Percentiles rank a stretch among this genome's conserved stretches.
Evolutionary conservation across 163 green algal species (phyloP).

Genomic region (Chloromonas sp.): DNA sequence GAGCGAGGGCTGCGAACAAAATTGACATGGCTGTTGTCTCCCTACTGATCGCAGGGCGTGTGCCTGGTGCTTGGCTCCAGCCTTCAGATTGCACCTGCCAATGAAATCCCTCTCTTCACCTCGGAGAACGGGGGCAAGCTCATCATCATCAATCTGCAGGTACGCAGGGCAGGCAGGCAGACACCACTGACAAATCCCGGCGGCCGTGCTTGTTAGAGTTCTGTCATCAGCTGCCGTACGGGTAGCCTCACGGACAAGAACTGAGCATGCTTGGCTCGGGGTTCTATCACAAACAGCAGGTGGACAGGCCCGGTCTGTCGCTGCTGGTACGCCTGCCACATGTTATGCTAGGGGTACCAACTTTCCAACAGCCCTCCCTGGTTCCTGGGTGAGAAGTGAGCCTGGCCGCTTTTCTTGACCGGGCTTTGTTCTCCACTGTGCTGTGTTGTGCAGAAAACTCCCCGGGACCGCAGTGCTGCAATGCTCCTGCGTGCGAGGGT

Average conservation of each 20-base stretch:
- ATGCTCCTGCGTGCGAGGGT: slow-evolving; percentile 34
- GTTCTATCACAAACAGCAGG: no score
- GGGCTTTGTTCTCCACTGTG: no score
- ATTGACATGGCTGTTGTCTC: no score
- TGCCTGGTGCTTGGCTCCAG: slow-evolving; percentile 84
- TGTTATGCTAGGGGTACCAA: neutral
- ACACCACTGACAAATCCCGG: neutral
- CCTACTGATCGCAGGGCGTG: slow-evolving; percentile 46
- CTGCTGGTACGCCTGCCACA: neutral
- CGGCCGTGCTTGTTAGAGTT: slow-evolving; percentile 15
- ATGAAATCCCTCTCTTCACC: slow-evolving; percentile 66
- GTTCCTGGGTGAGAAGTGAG: no score
- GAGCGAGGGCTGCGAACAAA: no score
- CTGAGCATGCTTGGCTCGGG: no score
- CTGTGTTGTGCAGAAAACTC: neutral
- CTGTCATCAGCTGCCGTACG: no score
- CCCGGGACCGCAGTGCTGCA: slow-evolving; percentile 16
- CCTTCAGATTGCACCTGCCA: slow-evolving; percentile 87
- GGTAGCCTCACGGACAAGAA: no score
- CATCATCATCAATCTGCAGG: slow-evolving; percentile 91
- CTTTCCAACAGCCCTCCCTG: no score
- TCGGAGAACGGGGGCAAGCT: slow-evolving; percentile 64
- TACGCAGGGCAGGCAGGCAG: neutral
- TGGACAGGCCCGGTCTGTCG: no score
- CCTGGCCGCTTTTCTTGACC: no score